A percentile compares a stretch with the other conserved stretches of the same genome.
Conservation (phyloP, 768 basidiomycete species). For the Hirschioporus abietinus region DNA sequence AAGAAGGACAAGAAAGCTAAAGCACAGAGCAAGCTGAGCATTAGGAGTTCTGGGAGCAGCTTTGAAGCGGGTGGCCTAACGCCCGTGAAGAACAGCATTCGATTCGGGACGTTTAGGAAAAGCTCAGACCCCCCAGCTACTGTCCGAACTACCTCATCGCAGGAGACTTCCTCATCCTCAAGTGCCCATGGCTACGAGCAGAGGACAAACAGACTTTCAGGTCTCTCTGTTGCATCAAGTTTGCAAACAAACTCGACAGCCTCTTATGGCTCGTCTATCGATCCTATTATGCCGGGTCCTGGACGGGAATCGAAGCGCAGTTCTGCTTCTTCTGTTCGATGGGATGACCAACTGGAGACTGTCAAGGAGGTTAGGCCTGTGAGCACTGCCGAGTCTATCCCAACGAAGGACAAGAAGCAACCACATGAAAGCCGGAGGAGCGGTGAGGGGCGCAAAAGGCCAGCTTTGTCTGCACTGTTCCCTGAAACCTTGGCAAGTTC, state of each 20-base stretch:
- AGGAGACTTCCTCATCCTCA: constrained; percentile 2
- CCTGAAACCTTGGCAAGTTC: constrained; percentile 29
- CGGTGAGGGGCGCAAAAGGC: constrained; percentile 48
- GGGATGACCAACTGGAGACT: constrained; percentile 46
- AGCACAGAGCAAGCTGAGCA: constrained; percentile 23
- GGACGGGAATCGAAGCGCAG: constrained; percentile 23
- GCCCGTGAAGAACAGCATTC: not conserved
- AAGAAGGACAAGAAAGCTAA: constrained; percentile 29
- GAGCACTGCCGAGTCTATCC: not conserved
- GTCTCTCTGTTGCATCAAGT: constrained; percentile 35
- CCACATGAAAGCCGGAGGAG: constrained; percentile 36
- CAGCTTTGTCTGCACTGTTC: constrained; percentile 56
- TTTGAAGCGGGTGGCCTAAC: constrained; percentile 62
- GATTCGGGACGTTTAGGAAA: constrained; percentile 11
- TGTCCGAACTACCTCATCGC: constrained; percentile 1
- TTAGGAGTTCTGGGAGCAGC: constrained; percentile 51
- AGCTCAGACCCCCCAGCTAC: constrained; percentile 3
- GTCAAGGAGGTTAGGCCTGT: constrained; percentile 32
- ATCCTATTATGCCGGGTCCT: constrained; percentile 34
- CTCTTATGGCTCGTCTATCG: constrained; percentile 31
- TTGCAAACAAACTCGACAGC: constrained; percentile 42
- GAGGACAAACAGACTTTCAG: constrained; percentile 30
- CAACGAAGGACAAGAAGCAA: not conserved
- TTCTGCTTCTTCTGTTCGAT: constrained; percentile 37
- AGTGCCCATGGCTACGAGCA: not conserved